Base-by-base conservation (phyloP, 805 yeast species). In the Candida quercuum region DNA sequence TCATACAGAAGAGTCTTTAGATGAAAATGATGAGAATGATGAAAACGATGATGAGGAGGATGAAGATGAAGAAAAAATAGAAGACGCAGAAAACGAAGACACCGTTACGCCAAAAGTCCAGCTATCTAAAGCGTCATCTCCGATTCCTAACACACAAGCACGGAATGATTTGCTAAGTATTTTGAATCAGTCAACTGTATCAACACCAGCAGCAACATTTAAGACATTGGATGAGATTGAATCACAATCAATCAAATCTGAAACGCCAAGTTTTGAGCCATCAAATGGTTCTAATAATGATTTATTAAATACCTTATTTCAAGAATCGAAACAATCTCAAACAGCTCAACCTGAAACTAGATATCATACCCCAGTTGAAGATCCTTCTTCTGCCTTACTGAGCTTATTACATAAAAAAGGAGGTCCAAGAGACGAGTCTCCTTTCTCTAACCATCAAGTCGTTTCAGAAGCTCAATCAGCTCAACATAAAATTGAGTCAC, bases 181-280 rank as follows among this genome's bases (percentile, higher is more conserved):
- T 13, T 16, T 43, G 5, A 41, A 41, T n/a, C 16, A 33, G 20
- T 19, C 29, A 2, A 13, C 21, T 4, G 19, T 11, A 25, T 12
- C 38, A 12, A 25, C 9, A 11, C 17, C 26, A 13, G 11, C 26
- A 3, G 21, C 37, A 7, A 41, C 29, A 20, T 15, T 32, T 11
- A 39, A 32, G 10, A 43, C 31, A 3, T 16, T 37, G 1, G 40
- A 40, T 15, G 42, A 33, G 2, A 33, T 41, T 24, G 45, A 43
- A 28, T 21, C 40, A 5, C 16, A 33, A n/a, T 14, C 29, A 7
- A n/a, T 17, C 27, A 11, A 21, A 25, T 6, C 24, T 5, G 15
- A 17, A 12, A 30, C 8, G 18, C 18, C 29, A 13, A 6, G 13
- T 3, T 28, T 16, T 12, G n/a, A 22, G 21, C 16, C 42, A 5